phyloP scores from a whole-genome alignment of 371 early-diverging fungal genomes.

The Rhizopus delemar region DNA sequence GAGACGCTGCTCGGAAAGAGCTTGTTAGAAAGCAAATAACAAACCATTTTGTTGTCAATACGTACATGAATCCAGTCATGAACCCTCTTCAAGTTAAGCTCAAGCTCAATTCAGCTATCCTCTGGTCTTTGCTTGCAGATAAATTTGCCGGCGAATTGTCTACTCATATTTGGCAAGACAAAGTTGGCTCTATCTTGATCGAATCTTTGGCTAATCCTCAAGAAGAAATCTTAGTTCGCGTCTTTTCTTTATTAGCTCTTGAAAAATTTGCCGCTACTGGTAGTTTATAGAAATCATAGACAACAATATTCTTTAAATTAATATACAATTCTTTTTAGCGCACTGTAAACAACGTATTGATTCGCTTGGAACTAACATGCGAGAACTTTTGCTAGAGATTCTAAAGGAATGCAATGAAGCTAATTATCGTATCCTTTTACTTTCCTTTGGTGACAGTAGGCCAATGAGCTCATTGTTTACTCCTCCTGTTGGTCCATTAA shows the following conservation, averaged over 20 bases:
- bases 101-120: constrained; percentile 39
- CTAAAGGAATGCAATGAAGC: constrained; percentile 41
- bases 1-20: constrained; percentile 14
- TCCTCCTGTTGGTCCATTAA: constrained; percentile 40
- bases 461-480: constrained; percentile 19
- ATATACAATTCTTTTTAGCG: constrained; percentile 19
- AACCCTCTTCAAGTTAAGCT: constrained; percentile 9
- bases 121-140: constrained; percentile 49
- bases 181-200: constrained; percentile 38
- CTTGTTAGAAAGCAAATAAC: constrained; percentile 12
- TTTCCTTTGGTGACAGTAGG: constrained; percentile 10
- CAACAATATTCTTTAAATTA: neutral
- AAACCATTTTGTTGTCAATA: neutral
- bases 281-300: constrained; percentile 6
- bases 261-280: constrained; percentile 54
- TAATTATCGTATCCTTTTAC: constrained; percentile 25
- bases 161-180: constrained; percentile 35
- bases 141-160: constrained; percentile 51
- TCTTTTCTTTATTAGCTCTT: constrained; percentile 43
- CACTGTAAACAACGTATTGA: constrained; percentile 33
- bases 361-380: constrained; percentile 31
- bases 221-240: constrained; percentile 37
- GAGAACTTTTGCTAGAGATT: constrained; percentile 22
- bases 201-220: constrained; percentile 29
- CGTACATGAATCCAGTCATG: constrained; percentile 7